Base-by-base conservation (phyloP, 2,329 filamentous ascomycete species). In the Magnaporthiopsis poae region DNA sequence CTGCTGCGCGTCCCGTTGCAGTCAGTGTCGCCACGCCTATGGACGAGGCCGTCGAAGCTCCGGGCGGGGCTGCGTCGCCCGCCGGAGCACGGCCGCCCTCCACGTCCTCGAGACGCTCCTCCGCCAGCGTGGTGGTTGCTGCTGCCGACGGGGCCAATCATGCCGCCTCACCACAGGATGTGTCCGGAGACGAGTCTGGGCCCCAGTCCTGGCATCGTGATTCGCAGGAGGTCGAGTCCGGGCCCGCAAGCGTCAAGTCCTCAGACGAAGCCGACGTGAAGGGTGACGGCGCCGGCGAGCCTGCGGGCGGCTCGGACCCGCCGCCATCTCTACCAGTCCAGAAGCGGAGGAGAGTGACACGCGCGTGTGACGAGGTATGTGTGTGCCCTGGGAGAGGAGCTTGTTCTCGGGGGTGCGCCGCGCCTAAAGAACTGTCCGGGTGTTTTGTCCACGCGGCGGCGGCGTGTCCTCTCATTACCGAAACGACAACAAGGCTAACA, bases 321-420 rank as follows among this genome's bases (percentile, higher is more conserved):
- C 75, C 75, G 21, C 74, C 80, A n/a, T 78, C 77, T 59, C 78
- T 81, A 70, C 89, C 89, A 18, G 81, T 90, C 68, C 90, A 92
- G 74, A 93, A 94, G 75, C 84, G 90, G 69, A 83, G 90, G 66
- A 84, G 91, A 73, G 90, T 94, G 61, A 93, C 90, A 27, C 83
- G 91, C 72, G 90, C 90, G 60, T 94, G 90, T 77, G 90, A 92
- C 72, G 89, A 93, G 46, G 46, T 56, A 56, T 56, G 46, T 56
- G 46, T 56, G 46, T 11, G 18, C 46, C 21, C 46, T 56, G n/a
- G 18, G 46, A 56, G 46, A 5, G 46, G 46, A 18, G 11, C 13
- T 18, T 18, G 15, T 5, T 46, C 39, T 46, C 15, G 39, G 4
- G 36, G 36, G 15, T 46, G 21, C 18, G 46, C 46, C 46, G 7